Conservation (phyloP, 108 stramenopile genomes). For the Cyclotella choctawhatcheeana region DNA sequence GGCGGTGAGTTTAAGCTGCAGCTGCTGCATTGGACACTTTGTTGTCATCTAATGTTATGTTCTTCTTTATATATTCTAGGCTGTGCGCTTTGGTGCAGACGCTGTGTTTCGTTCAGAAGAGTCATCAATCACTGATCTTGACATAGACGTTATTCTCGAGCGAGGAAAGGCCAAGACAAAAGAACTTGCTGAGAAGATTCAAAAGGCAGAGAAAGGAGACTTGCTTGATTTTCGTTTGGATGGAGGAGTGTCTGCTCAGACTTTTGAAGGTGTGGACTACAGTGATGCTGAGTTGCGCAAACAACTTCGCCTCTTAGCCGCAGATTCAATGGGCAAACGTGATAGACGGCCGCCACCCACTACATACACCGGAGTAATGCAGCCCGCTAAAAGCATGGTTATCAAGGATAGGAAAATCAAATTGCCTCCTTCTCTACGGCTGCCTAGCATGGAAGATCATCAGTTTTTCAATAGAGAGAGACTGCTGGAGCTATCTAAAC, state of each 20-base stretch:
- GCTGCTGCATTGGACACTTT: no score
- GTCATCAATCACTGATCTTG: slow-evolving; percentile 91
- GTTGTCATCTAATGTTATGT: not conserved
- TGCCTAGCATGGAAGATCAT: slow-evolving; percentile 94
- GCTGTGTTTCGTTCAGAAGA: slow-evolving; percentile 94
- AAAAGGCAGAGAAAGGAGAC: slow-evolving; percentile 94
- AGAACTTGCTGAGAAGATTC: slow-evolving; percentile 88
- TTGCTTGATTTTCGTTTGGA: slow-evolving; percentile 94
- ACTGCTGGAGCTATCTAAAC: slow-evolving; percentile 79
- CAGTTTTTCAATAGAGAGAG: slow-evolving; percentile 94
- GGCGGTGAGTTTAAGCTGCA: slow-evolving; percentile 41
- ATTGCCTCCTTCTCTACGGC: slow-evolving; percentile 68
- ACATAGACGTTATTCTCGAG: slow-evolving; percentile 90
- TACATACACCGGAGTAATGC: slow-evolving; percentile 80
- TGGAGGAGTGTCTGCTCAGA: slow-evolving; percentile 87
- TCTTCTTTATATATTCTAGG: slow-evolving; percentile 12
- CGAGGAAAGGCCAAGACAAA: slow-evolving; percentile 93
- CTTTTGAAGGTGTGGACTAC: slow-evolving; percentile 91
- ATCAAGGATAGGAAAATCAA: slow-evolving; percentile 80
- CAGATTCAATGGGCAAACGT: slow-evolving; percentile 85
- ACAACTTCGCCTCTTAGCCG: slow-evolving; percentile 81
- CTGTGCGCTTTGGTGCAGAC: slow-evolving; percentile 98
- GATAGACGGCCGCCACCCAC: slow-evolving; percentile 86
- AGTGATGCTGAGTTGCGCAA: slow-evolving; percentile 84
- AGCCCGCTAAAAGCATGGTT: slow-evolving; percentile 85